Percentiles rank a stretch among this genome's conserved stretches.
phyloP scores from a whole-genome alignment of 306 rosid genomes.

The Begonia loranthoides region DNA sequence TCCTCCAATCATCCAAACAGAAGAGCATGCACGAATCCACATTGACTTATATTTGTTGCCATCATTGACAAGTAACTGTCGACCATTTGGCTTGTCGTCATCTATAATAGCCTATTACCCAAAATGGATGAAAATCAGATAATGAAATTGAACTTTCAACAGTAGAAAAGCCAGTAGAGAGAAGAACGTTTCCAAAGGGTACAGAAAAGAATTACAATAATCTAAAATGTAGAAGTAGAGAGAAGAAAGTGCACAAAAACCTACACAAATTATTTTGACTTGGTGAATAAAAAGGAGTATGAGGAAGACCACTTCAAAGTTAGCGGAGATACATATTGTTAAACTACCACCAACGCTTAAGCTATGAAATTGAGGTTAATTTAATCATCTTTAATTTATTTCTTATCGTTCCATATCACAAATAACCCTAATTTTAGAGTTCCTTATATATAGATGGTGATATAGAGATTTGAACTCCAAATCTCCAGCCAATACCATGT shows the following conservation, averaged over 20 bases:
- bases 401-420: no score
- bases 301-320: no score
- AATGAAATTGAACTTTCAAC: not conserved
- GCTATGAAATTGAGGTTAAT: no score
- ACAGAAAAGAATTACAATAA: constrained; percentile 2
- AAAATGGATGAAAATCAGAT: constrained; percentile 7
- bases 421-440: no score
- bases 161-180: not conserved
- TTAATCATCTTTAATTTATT: no score
- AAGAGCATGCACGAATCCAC: constrained; percentile 75
- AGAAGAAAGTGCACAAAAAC: not conserved
- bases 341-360: no score
- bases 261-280: not conserved
- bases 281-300: no score
- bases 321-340: no score
- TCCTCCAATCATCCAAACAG: constrained; percentile 97
- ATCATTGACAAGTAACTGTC: constrained; percentile 65
- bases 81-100: constrained; percentile 51
- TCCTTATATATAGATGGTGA: no score
- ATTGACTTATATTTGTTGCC: constrained; percentile 77
- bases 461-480: no score
- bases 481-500: no score
- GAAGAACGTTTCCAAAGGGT: not conserved
- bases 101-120: constrained; percentile 48
- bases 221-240: not conserved